These are phyloP conservation scores for Eucalyptus rudis DNA, from an alignment of 345 rosid species.

Conservation along the genomic window DNA sequence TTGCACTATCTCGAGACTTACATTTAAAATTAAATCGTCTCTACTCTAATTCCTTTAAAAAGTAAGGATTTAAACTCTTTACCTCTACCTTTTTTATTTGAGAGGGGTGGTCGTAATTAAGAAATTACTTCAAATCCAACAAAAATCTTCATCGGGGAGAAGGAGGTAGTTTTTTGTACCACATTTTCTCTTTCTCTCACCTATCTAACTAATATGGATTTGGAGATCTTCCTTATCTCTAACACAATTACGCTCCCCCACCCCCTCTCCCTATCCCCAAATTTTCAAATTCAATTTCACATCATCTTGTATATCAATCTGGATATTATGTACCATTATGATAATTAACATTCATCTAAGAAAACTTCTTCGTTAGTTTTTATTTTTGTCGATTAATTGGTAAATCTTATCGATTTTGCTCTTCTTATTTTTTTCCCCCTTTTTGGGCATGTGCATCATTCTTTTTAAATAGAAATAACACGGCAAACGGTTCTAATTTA, in stretches of 20 bases:
- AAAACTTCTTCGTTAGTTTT: not conserved
- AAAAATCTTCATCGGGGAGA: not conserved
- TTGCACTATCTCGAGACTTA: rapidly evolving
- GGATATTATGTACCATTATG: not conserved
- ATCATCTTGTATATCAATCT: not conserved
- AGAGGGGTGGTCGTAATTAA: rapidly evolving
- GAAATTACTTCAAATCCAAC: not conserved
- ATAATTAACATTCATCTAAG: not conserved
- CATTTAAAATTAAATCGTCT: no score
- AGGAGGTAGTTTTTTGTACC: not conserved
- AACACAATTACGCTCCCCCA: not conserved
- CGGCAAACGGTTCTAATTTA: no score
- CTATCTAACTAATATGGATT: not conserved
- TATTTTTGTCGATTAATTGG: not conserved
- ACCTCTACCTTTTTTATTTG: rapidly evolving
- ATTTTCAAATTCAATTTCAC: not conserved
- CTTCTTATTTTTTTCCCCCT: not conserved
- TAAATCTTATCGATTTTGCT: not conserved
- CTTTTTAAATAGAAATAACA: no score
- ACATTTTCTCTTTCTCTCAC: not conserved
- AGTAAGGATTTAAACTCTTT: rapidly evolving
- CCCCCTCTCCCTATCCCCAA: not conserved
- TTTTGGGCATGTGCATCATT: not conserved
- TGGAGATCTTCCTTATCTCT: not conserved
- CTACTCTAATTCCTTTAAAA: rapidly evolving